Conservation (phyloP, 257 asterid species). For the Solanum dulcamara region DNA sequence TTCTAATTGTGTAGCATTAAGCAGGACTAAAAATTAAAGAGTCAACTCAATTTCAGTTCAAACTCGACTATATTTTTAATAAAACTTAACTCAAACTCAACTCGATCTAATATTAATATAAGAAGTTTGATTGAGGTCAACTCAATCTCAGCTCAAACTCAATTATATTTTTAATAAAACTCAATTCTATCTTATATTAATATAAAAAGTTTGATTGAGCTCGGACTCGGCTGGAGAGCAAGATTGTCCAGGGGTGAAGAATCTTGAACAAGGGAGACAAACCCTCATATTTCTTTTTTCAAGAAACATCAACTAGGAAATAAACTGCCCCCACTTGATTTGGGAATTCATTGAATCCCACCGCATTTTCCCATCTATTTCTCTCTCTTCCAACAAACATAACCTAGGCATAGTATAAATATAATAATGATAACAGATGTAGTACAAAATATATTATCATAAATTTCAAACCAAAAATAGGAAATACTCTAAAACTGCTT, state of each 20-base stretch:
- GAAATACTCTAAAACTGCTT: not conserved
- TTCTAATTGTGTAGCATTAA: not conserved
- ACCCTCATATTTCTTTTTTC: not conserved
- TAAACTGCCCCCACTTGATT: slow-evolving; percentile 3
- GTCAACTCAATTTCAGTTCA: not conserved
- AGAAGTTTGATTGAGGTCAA: not conserved
- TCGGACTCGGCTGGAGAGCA: not conserved
- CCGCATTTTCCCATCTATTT: not conserved
- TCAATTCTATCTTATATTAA: not conserved
- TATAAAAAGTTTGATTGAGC: not conserved
- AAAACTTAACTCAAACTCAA: not conserved
- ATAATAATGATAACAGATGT: not conserved
- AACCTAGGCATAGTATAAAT: not conserved
- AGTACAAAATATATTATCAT: not conserved
- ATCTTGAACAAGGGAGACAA: not conserved
- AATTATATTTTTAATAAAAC: not conserved
- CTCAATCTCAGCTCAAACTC: not conserved
- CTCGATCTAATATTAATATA: not conserved
- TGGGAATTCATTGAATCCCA: slow-evolving; percentile 5
- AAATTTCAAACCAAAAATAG: not conserved
- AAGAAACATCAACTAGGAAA: slow-evolving; percentile 1
- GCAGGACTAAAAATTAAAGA: not conserved
- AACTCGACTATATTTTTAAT: not conserved
- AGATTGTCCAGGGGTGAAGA: not conserved
- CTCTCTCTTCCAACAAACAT: not conserved